These are phyloP conservation scores for Boechera retrofracta DNA, from an alignment of 345 rosid species.

Conservation along the genomic window DNA sequence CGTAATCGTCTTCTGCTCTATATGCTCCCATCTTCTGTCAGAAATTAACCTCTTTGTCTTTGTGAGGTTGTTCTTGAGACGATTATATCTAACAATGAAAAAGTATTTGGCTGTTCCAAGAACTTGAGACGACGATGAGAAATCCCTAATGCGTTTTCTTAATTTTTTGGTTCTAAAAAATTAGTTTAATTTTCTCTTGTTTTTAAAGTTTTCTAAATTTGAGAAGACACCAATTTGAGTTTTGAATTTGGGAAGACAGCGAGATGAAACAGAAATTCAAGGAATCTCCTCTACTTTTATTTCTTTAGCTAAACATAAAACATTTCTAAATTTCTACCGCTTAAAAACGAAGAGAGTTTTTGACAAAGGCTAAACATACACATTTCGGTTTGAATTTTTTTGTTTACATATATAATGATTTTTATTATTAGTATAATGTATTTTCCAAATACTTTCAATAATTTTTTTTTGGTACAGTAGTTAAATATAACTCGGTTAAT, in stretches of 20 bases:
- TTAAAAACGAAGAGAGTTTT: not conserved
- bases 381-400: not conserved
- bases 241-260: constrained; percentile 37
- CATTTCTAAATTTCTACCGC: constrained; percentile 25
- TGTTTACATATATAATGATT: not conserved
- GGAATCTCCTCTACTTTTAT: constrained; percentile 39
- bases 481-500: too few species aligned
- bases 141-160: constrained; percentile 11
- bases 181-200: constrained; percentile 17
- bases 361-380: not conserved
- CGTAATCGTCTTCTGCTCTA: constrained; percentile 75
- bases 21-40: constrained; percentile 55
- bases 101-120: constrained; percentile 26
- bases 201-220: constrained; percentile 42
- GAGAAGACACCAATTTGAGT: constrained; percentile 25
- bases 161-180: not conserved
- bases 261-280: constrained; percentile 40
- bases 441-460: too few species aligned
- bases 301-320: constrained; percentile 30
- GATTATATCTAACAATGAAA: constrained; percentile 2
- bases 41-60: constrained; percentile 16
- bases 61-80: constrained; percentile 9
- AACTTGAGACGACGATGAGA: constrained; percentile 26
- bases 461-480: too few species aligned
- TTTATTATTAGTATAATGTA: too few species aligned